Percentiles rank a stretch among this genome's conserved stretches.
Evolutionary conservation across 2,329 filamentous ascomycete genomes (phyloP).

Genomic region (Monosporascus cannonballus): DNA sequence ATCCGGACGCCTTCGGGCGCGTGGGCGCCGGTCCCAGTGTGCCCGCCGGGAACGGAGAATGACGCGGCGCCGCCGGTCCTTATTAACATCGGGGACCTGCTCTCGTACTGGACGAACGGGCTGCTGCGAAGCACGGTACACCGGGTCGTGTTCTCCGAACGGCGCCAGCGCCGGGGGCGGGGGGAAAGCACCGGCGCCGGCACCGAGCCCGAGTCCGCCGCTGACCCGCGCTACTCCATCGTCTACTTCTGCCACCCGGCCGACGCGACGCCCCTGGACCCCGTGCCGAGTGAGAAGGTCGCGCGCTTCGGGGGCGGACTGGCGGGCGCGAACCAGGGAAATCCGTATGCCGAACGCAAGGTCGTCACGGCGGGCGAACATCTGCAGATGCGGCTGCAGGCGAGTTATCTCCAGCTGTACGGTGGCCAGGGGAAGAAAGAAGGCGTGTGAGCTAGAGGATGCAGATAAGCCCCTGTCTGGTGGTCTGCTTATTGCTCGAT

Average conservation of each 20-base stretch:
- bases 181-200: slow-evolving; percentile 9
- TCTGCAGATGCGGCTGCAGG: slow-evolving; percentile 53
- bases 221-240: slow-evolving; percentile 56
- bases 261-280: slow-evolving; percentile 42
- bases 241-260: slow-evolving; percentile 65
- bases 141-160: slow-evolving; percentile 67
- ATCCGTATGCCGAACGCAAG: slow-evolving; percentile 46
- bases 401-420: slow-evolving; percentile 53
- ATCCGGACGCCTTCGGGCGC: slow-evolving; percentile 54
- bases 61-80: slow-evolving; percentile 67
- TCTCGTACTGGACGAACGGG: slow-evolving; percentile 86
- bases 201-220: slow-evolving; percentile 37
- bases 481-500: too few species aligned
- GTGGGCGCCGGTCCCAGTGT: slow-evolving; percentile 63
- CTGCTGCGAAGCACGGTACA: slow-evolving; percentile 84
- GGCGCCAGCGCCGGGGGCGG: slow-evolving; percentile 23
- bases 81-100: slow-evolving; percentile 66
- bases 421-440: slow-evolving; percentile 26
- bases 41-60: slow-evolving; percentile 51
- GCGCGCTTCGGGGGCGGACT: slow-evolving; percentile 25
- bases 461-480: too few species aligned
- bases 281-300: slow-evolving; percentile 57
- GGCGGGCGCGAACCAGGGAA: slow-evolving; percentile 22
- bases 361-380: slow-evolving; percentile 60
- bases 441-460: too few species aligned